phyloP scores from a whole-genome alignment of 768 basidiomycete genomes.

The Lactifluus piperatus region DNA sequence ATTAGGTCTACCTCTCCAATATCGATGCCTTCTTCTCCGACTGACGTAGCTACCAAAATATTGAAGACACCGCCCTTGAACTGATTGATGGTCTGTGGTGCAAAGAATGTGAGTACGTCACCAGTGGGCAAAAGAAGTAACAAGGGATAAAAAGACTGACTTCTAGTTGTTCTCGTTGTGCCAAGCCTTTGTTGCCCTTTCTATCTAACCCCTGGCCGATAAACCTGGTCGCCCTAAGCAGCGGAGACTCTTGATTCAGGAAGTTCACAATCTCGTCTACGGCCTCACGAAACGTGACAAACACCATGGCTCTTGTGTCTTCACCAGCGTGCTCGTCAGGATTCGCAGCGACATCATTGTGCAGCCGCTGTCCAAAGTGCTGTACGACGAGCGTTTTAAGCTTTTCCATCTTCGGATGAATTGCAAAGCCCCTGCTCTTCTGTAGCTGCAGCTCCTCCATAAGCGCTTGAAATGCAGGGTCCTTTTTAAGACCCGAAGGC shows the following conservation, averaged over 20 bases:
- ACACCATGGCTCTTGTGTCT: conserved; percentile 82
- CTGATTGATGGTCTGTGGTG: conserved; percentile 62
- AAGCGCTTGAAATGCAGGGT: conserved; percentile 54
- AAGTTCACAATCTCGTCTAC: conserved; percentile 86
- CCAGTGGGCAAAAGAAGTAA: neutral
- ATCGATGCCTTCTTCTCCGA: conserved; percentile 97
- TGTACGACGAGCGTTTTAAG: conserved; percentile 65
- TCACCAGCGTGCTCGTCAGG: conserved; percentile 19
- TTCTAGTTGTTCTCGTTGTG: conserved; percentile 86
- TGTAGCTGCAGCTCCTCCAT: conserved; percentile 61
- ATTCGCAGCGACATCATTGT: conserved; percentile 15
- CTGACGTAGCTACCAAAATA: conserved; percentile 89
- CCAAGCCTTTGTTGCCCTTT: conserved; percentile 77
- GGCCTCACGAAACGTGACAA: conserved; percentile 81
- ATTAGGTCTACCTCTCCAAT: conserved; percentile 97
- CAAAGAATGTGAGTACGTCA: neutral
- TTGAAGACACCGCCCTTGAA: conserved; percentile 88
- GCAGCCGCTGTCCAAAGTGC: conserved; percentile 57
- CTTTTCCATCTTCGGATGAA: conserved; percentile 91
- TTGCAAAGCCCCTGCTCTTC: conserved; percentile 40
- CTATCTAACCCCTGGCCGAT: conserved; percentile 87
- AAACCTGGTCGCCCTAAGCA: conserved; percentile 78
- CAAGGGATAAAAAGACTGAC: conserved; percentile 33
- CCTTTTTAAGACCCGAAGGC: conserved; percentile 33
- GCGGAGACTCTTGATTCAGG: conserved; percentile 64